Base-by-base conservation (phyloP, 371 early-diverging fungal species). In the Gilbertella persicaria region DNA sequence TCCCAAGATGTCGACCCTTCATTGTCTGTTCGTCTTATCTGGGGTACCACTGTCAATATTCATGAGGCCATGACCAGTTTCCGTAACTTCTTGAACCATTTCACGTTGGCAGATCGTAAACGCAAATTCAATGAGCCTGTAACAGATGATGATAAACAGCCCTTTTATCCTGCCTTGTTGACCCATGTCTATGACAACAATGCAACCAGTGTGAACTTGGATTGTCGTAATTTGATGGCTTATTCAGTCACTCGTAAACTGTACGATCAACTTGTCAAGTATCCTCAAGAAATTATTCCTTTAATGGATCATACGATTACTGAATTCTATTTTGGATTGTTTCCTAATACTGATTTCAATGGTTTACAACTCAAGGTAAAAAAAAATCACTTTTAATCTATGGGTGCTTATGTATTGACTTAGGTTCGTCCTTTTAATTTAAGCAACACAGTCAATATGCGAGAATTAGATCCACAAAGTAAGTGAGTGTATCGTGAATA, bases 31-130 rank as follows among this genome's bases (percentile, higher is more conserved):
- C 83, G 86, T 44, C 75, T 93, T 50, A 96, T 99, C 54, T 99
- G 99, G 99, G 99, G 99, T 39, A 99, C 99, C 0, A 94, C 93
- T 7, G 89, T 99, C 60, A 93, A 94, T 60, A 89, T 99, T 40
- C 85, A 95, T 39, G 95, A 96, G 40, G 89, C 91, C 37, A 93
- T 91, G 75, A 69, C 73, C n/a, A 69, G 79, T 21, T 99, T 99
- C 78, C 79, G 87, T 42, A 87, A 95, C 56, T 99, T 99, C 66
- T 72, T 99, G 62, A 57, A 64, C 28, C 75, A 88, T 46, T 98
- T 93, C 64, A 86, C 84, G 8, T 53, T 82, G 12, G 75, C 78
- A 35, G 69, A 91, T 61, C 80, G 87, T 46, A 82, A 85, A 46
- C 75, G 73, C 17, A 66, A 73, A 14, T 29, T 62, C 8, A 60